Conservation (phyloP, 2,329 filamentous ascomycete species). For the Escovopsis sp. region DNA sequence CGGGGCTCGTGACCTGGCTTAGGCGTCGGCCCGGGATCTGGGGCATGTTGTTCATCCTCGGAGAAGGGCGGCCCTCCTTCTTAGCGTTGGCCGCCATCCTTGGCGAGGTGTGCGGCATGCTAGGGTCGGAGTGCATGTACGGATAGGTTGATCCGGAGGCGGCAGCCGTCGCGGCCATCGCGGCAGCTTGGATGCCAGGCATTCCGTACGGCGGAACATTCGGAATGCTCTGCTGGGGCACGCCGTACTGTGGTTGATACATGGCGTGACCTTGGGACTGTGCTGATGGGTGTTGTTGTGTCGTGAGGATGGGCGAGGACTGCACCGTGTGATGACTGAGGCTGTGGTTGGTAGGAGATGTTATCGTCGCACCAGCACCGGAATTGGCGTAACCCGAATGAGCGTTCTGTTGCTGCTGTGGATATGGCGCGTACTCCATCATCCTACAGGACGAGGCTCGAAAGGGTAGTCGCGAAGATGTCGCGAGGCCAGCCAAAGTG, state of each 20-base stretch:
- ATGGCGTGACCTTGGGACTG: constrained; percentile 57
- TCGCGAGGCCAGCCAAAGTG: constrained; percentile 8
- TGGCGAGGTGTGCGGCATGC: constrained; percentile 57
- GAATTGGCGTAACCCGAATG: constrained; percentile 51
- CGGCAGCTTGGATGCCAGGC: constrained; percentile 72
- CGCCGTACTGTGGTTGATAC: constrained; percentile 66
- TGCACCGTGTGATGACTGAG: constrained; percentile 54
- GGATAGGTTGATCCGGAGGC: constrained; percentile 71
- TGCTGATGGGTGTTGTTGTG: constrained; percentile 48
- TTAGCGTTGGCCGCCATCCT: constrained; percentile 66
- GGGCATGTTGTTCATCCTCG: constrained; percentile 51
- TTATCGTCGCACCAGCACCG: constrained; percentile 43
- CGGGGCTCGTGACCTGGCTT: constrained; percentile 64
- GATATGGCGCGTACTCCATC: constrained; percentile 67
- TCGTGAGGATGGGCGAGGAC: constrained; percentile 65
- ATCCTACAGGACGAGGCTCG: constrained; percentile 25
- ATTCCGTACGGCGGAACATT: constrained; percentile 49
- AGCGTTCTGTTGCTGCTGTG: constrained; percentile 51
- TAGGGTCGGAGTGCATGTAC: constrained; percentile 56
- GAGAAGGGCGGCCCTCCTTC: constrained; percentile 58
- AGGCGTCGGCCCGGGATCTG: constrained; percentile 52
- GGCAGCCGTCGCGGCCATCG: constrained; percentile 82
- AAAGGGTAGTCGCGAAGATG: constrained; percentile 11
- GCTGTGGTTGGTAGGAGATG: constrained; percentile 58
- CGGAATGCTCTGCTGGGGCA: constrained; percentile 60